Base-by-base conservation (phyloP, 306 rosid species). In the Canavalia ensiformis region DNA sequence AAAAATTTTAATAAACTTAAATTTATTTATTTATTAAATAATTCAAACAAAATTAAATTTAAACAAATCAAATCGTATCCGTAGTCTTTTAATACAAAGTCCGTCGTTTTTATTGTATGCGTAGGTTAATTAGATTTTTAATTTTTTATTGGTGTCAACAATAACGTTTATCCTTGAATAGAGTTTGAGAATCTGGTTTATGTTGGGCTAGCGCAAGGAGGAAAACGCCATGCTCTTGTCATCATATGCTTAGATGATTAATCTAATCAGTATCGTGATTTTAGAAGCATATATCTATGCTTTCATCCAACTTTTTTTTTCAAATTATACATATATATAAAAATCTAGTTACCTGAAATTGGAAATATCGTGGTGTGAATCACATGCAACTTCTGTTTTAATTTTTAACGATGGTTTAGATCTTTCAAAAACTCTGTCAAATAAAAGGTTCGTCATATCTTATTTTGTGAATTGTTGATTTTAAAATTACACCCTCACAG, bases 391-490 rank as follows among this genome's bases (percentile, higher is more conserved):
- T 13, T 52, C 8, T 34, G 59, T 33, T 70, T 54, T 72, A 45
- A 39, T 0, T 45, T 45, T 68, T 29, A 28, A 28, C 8, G 2
- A 45, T 2, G 52, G 9, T n/a, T 72, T 72, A 4, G 5, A n/a
- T 47, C 12, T 12, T 52, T 51, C 33, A 34, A 4, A 35, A 52
- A 11, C 2, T 8, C 11, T 5, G 25, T 37, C 8, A 37, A n/a
- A 71, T 7, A 42, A 51, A 72, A 35, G 37, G 10, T 35, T n/a
- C 1, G 28, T 4, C 35, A n/a, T 44, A 8, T 78, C 57, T 28
- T 55, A 37, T 76, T 81, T 10, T 63, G 67, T 75, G 31, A 79
- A 65, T 79, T 30, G 50, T 64, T 11, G 54, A 47, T 70, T 13
- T 47, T 5, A 42, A 18, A 28, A 45, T 11, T 8, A 28, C 72